Evolutionary conservation across 1,284 basidiomycete species (phyloP), one percentile per base, ranked within the genome.

Genomic region (Ceratobasidium sp.): DNA sequence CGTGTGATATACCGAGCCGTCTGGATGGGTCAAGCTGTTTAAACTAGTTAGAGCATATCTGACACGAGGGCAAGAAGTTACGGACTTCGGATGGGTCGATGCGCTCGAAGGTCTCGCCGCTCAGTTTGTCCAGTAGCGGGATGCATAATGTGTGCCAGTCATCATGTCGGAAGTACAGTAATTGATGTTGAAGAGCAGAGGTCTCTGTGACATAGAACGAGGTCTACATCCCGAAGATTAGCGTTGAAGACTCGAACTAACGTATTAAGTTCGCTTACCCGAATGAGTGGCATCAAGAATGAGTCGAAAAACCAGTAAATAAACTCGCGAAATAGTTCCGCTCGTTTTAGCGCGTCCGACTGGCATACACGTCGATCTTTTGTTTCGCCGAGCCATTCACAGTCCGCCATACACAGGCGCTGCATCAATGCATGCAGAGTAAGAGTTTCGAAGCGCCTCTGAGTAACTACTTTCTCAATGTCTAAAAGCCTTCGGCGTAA

Each of bases 131-230:
- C 20, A 98, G 87, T 28, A 98, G 88, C 0, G 98, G 98, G 1
- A 88, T 86, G 76, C 95, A 97, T 4, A 98, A 88, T 1, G 85
- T 87, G n/a, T 89, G 87, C 98, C 98, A 99, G 81, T 97, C 96
- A 78, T 97, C 96, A 78, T 98, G 96, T 9, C 96, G 90, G 83
- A 98, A 99, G 84, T 97, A 99, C 0, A 99, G 86, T 0, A 97
- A 90, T 70, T 92, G 91, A 81, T 97, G 95, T n/a, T 93, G 89
- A 81, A 94, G 96, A 1, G 93, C 93, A 5, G 94, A 92, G 0
- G 97, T 96, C 81, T 99, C 96, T 0, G 98, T 99, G 56, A 95
- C 89, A 84, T 98, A 99, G 86, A 99, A 99, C 0, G 93, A 93
- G 0, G 95, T 96, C 95, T 98, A 79, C 55, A 40, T 55, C 44